These are phyloP conservation scores for Leccinum broughii DNA, from an alignment of 768 basidiomycete species.

Conservation along the genomic window DNA sequence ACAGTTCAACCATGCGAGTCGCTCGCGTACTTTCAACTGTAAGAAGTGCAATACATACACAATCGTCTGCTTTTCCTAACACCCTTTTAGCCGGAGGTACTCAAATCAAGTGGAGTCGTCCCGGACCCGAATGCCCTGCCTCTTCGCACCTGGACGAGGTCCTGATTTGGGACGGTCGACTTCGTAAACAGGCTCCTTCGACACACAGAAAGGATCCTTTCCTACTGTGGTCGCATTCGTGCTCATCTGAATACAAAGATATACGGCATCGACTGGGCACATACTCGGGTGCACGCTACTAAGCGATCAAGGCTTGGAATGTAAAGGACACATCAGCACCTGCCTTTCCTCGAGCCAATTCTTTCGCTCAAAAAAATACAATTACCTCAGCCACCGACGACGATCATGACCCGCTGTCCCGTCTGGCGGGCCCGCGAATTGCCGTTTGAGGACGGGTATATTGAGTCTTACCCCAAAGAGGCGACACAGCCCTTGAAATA, in stretches of 20 bases:
- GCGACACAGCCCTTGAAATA: conserved; percentile 83
- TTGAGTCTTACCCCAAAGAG: conserved; percentile 89
- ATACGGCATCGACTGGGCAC: conserved; percentile 97
- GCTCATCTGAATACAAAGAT: conserved; percentile 86
- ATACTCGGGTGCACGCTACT: conserved; percentile 50
- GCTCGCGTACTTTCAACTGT: conserved; percentile 51
- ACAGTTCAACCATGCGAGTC: background rate
- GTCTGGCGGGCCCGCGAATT: conserved; percentile 93
- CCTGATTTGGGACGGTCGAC: conserved; percentile 92
- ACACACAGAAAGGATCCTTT: conserved; percentile 78
- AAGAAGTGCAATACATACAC: conserved; percentile 14
- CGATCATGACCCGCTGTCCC: conserved; percentile 78
- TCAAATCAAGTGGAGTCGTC: conserved; percentile 96
- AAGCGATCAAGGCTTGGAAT: conserved; percentile 72
- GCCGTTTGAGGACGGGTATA: conserved; percentile 90
- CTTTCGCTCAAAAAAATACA: conserved; percentile 13
- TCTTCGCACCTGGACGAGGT: conserved; percentile 87
- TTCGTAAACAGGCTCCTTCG: conserved; percentile 37
- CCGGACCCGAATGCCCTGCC: conserved; percentile 79
- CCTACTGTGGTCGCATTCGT: conserved; percentile 64
- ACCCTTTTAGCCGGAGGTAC: conserved; percentile 71
- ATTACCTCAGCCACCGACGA: conserved; percentile 41
- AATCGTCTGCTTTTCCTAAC: background rate
- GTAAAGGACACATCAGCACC: conserved; percentile 22
- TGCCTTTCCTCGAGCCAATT: conserved; percentile 13